Percentiles rank a stretch among this genome's conserved stretches.
Evolutionary conservation across 2,329 filamentous ascomycete species (phyloP).

Genomic region (Penicillium sp.): DNA sequence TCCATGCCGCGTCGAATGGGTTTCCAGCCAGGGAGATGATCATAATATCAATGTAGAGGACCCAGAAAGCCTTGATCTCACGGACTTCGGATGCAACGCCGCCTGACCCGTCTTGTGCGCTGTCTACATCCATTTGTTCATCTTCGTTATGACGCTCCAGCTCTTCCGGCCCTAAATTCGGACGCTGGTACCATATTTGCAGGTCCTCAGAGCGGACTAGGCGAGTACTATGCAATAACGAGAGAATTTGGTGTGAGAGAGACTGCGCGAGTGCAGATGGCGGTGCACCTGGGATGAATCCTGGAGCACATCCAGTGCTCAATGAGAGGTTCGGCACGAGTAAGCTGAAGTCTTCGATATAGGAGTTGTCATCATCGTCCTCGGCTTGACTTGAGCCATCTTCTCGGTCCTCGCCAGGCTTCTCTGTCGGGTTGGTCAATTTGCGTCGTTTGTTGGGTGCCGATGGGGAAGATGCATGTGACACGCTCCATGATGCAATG

Average conservation of each 20-base stretch:
- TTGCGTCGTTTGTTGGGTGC: conserved; percentile 40
- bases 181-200: conserved; percentile 70
- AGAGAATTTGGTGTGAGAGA: conserved; percentile 78
- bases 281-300: conserved; percentile 81
- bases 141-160: conserved; percentile 42
- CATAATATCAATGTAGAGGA: conserved; percentile 91
- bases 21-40: conserved; percentile 94
- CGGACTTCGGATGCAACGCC: conserved; percentile 30
- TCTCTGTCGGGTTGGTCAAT: conserved; percentile 29
- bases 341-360: conserved; percentile 62
- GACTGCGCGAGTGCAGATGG: conserved; percentile 82
- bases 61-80: conserved; percentile 86
- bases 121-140: conserved; percentile 55
- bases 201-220: conserved; percentile 71
- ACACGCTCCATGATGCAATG: conserved; percentile 63
- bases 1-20: conserved; percentile 89
- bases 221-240: conserved; percentile 72
- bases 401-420: conserved; percentile 23
- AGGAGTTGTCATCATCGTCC: conserved; percentile 49
- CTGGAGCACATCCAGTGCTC: conserved; percentile 85
- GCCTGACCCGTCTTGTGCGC: conserved; percentile 40
- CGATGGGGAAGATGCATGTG: conserved; percentile 39
- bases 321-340: conserved; percentile 94
- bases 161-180: conserved; percentile 42
- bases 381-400: conserved; percentile 49